phyloP scores from a whole-genome alignment of 2,329 filamentous ascomycete genomes.

The Fusarium sp. region DNA sequence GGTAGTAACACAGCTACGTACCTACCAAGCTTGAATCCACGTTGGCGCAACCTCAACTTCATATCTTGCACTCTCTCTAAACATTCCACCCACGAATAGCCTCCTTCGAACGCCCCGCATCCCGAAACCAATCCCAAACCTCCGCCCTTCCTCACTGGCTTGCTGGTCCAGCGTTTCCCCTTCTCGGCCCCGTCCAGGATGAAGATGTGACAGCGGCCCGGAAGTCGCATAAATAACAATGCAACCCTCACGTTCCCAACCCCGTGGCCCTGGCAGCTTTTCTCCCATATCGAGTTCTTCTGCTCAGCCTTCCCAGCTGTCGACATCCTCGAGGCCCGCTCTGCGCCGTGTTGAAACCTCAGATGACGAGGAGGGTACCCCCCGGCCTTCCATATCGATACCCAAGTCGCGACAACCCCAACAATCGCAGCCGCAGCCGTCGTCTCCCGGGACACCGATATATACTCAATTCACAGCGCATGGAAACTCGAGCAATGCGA shows the following conservation, averaged over 20 bases:
- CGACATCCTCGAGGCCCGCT: slow-evolving; percentile 48
- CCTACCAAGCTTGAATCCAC: not conserved
- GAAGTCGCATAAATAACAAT: slow-evolving; percentile 52
- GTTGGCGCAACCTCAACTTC: slow-evolving; percentile 21
- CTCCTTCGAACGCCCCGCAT: not conserved
- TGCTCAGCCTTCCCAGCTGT: slow-evolving; percentile 45
- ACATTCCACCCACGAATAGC: not conserved
- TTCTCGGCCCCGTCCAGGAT: slow-evolving; percentile 31
- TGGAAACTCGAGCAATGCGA: slow-evolving; percentile 60
- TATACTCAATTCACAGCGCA: slow-evolving; percentile 61
- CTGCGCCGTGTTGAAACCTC: slow-evolving; percentile 50
- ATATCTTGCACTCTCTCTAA: not conserved
- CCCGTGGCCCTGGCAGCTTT: slow-evolving; percentile 66
- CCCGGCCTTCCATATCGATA: slow-evolving; percentile 54
- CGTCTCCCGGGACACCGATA: slow-evolving; percentile 57
- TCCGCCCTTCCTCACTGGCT: not conserved
- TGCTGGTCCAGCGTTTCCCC: slow-evolving; percentile 10
- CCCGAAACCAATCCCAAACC: slow-evolving; percentile 10
- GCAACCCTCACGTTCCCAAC: slow-evolving; percentile 60
- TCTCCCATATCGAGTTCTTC: slow-evolving; percentile 59
- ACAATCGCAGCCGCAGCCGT: slow-evolving; percentile 44
- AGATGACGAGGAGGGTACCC: slow-evolving; percentile 42
- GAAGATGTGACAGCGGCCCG: slow-evolving; percentile 58
- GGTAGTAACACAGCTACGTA: not conserved
- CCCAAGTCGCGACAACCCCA: slow-evolving; percentile 58